Base-by-base conservation (phyloP, 345 rosid species). In the Citrus sinensis region DNA sequence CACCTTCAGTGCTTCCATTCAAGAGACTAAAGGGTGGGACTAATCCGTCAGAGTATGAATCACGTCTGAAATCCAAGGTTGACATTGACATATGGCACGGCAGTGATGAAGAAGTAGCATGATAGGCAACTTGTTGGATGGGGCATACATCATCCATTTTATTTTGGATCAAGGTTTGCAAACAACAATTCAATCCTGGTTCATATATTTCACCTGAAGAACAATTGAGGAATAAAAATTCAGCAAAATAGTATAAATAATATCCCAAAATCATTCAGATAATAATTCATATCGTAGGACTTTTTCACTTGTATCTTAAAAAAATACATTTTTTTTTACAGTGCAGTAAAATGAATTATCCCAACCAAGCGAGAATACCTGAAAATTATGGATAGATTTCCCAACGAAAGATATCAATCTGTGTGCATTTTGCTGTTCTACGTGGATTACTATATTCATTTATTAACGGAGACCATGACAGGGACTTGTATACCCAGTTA, bases 141-240 rank as follows among this genome's bases (percentile, higher is more conserved):
- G 32, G 71, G 67, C 55, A 70, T 16, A 6, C 3, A 24, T 61
- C 80, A 55, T 40, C 63, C 8, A 73, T 32, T 32, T 65, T 67
- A 54, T n/a, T 35, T 56, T 63, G 78, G 32, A 80, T 34, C 34
- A 82, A 64, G 32, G 10, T 58, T 68, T 73, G 74, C 79, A 87
- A 64, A 46, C 66, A 72, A 25, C 60, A 20, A 13, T 54, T 40
- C 70, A 77, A 72, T 77, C 80, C 76, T 20, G 71, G 80, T 85
- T 76, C 76, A 78, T 74, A 64, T 75, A 78, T 66, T 84, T 80
- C 74, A 49, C 80, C 87, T 85, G 71, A 1, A 60, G 46, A 74
- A 58, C 11, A 29, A 6, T 76, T 35, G 24, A 70, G 32, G 76
- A 56, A 68, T 40, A 54, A 74, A 10, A 24, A 24, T 61, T 24